phyloP scores from a whole-genome alignment of 768 basidiomycete genomes.

The Gloeostereum incarnatum region DNA sequence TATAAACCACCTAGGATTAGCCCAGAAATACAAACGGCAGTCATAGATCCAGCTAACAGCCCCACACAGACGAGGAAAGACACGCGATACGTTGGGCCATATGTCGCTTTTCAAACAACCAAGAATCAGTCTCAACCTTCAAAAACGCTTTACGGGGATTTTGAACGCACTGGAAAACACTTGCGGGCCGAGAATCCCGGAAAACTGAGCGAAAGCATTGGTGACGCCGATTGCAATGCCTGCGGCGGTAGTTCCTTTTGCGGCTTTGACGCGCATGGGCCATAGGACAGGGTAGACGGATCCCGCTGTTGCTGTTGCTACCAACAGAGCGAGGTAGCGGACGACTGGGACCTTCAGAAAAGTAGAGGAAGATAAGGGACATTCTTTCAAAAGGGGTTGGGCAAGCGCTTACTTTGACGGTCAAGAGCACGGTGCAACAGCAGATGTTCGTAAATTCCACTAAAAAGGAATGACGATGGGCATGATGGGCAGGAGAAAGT shows the following conservation, averaged over 20 bases:
- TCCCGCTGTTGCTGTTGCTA: slow-evolving; percentile 12
- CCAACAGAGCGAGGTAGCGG: slow-evolving; percentile 11
- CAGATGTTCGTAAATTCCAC: slow-evolving; percentile 12
- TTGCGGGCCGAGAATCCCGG: slow-evolving; percentile 14
- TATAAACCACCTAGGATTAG: slow-evolving; percentile 5
- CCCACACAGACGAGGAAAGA: slow-evolving; percentile 12
- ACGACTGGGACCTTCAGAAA: slow-evolving; percentile 8
- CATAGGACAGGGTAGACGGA: slow-evolving; percentile 14
- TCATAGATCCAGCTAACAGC: slow-evolving; percentile 8
- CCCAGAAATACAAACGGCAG: slow-evolving; percentile 4
- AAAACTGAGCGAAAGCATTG: slow-evolving; percentile 13
- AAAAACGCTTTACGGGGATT: not conserved
- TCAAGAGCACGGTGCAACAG: slow-evolving; percentile 11
- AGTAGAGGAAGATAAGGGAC: not conserved
- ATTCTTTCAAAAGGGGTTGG: not conserved
- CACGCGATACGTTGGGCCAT: slow-evolving; percentile 6
- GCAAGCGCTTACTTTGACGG: slow-evolving; percentile 7
- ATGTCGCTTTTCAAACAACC: not conserved
- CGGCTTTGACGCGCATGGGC: slow-evolving; percentile 13
- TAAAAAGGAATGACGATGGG: not conserved
- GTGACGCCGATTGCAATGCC: slow-evolving; percentile 13
- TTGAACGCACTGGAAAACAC: slow-evolving; percentile 10
- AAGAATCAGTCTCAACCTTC: not conserved
- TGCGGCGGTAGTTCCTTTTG: slow-evolving; percentile 13
- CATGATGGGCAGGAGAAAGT: not conserved